Conservation (phyloP, 1,284 basidiomycete species). For the Austroboletus olivaceoglutinosus region DNA sequence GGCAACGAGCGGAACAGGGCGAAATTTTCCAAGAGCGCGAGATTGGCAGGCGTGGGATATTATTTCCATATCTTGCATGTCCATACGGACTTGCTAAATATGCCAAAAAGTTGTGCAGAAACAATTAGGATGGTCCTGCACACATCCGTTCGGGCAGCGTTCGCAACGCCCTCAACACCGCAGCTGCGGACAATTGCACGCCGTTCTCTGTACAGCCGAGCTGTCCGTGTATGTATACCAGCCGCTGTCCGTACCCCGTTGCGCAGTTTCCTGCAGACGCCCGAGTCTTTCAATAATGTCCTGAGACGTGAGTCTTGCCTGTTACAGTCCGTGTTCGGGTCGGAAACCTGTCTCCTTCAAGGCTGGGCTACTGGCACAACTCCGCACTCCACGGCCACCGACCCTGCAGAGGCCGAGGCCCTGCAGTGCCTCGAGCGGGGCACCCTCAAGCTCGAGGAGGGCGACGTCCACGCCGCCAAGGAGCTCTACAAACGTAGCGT, state of each 20-base stretch:
- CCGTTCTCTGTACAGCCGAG: slow-evolving; percentile 24
- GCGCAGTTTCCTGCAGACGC: slow-evolving; percentile 9
- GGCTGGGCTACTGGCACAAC: slow-evolving; percentile 85
- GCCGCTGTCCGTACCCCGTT: slow-evolving; percentile 11
- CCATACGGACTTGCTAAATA: slow-evolving; percentile 4
- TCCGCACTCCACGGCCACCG: slow-evolving; percentile 72
- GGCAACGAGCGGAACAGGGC: slow-evolving; percentile 13
- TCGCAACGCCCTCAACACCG: slow-evolving; percentile 26
- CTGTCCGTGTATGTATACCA: slow-evolving; percentile 17
- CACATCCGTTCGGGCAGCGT: slow-evolving; percentile 18
- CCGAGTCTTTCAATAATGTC: slow-evolving; percentile 7
- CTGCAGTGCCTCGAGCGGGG: slow-evolving; percentile 83
- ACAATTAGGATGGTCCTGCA: slow-evolving; percentile 32
- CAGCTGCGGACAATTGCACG: slow-evolving; percentile 23
- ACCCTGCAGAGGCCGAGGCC: slow-evolving; percentile 84
- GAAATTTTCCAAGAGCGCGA: slow-evolving; percentile 35
- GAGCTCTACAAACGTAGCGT: slow-evolving; percentile 77
- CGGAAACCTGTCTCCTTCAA: slow-evolving; percentile 30
- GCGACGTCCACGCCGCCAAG: slow-evolving; percentile 82
- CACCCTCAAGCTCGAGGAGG: slow-evolving; percentile 85
- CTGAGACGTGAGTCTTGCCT: slow-evolving; percentile 30
- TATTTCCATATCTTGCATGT: slow-evolving; percentile 5
- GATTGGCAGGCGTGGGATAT: slow-evolving; percentile 20
- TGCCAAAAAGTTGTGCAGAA: slow-evolving; percentile 18
- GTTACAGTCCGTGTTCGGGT: slow-evolving; percentile 7